Percentiles rank a stretch among this genome's conserved stretches.
phyloP scores from a whole-genome alignment of 164 flowering plant genomes.

The Vitis labrusca region DNA sequence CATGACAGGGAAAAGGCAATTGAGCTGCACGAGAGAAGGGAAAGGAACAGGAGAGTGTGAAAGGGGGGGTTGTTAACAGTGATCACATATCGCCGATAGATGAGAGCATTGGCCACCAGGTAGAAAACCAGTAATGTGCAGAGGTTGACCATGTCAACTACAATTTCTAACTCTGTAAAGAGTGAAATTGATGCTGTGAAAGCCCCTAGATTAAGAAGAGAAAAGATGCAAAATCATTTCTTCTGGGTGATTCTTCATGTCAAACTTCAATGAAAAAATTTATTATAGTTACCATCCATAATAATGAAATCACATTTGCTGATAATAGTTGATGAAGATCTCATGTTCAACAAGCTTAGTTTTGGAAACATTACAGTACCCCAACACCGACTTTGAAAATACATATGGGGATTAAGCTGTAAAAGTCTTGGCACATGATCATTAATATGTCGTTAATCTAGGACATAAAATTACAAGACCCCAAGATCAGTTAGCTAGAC shows the following conservation, averaged over 20 bases:
- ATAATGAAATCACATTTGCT: not conserved
- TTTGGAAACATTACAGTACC: not conserved
- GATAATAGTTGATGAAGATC: not conserved
- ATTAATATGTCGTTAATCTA: too few species aligned
- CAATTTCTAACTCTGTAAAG: slow-evolving; percentile 68
- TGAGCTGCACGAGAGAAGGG: slow-evolving; percentile 54
- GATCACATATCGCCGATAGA: slow-evolving; percentile 55
- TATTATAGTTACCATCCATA: too few species aligned
- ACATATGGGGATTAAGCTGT: too few species aligned
- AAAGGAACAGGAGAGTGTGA: slow-evolving; percentile 55
- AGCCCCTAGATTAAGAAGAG: slow-evolving; percentile 43
- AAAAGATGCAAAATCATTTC: not conserved
- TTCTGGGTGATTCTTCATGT: not conserved
- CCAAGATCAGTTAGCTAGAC: too few species aligned
- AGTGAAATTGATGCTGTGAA: slow-evolving; percentile 83
- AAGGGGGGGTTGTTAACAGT: slow-evolving; percentile 32
- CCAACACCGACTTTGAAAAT: not conserved
- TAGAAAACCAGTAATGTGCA: slow-evolving; percentile 83
- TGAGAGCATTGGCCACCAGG: slow-evolving; percentile 81
- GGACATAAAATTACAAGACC: too few species aligned
- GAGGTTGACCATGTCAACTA: slow-evolving; percentile 65
- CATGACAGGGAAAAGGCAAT: slow-evolving; percentile 64
- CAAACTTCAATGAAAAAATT: too few species aligned
- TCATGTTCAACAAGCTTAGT: not conserved
- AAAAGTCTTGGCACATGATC: too few species aligned